Percentiles rank a stretch among this genome's conserved stretches.
phyloP scores from a whole-genome alignment of 179 eudicot species.

The Vitellaria paradoxa region DNA sequence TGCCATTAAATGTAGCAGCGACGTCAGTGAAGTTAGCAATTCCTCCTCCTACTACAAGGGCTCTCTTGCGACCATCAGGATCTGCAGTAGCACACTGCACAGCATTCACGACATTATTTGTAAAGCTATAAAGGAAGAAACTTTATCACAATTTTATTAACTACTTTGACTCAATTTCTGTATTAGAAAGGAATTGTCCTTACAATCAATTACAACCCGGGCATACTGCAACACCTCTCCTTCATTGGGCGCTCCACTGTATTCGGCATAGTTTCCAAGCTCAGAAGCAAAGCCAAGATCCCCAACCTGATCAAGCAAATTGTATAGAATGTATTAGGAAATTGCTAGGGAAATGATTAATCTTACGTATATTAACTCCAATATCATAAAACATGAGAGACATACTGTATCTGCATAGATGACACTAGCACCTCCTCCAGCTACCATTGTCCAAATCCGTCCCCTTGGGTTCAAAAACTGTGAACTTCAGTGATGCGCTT shows the following conservation, averaged over 20 bases:
- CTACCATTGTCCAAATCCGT: slow-evolving; percentile 79
- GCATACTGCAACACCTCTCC: slow-evolving; percentile 82
- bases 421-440: slow-evolving; percentile 85
- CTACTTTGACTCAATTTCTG: neutral
- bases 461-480: slow-evolving; percentile 72
- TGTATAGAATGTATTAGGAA: neutral
- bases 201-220: slow-evolving; percentile 64
- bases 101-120: slow-evolving; percentile 6
- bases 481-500: slow-evolving; percentile 76
- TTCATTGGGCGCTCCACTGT: slow-evolving; percentile 78
- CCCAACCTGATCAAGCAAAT: slow-evolving; percentile 42
- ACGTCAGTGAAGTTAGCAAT: slow-evolving; percentile 76
- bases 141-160: too few species aligned
- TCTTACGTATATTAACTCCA: neutral
- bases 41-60: slow-evolving; percentile 73
- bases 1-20: slow-evolving; percentile 70
- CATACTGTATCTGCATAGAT: slow-evolving; percentile 71
- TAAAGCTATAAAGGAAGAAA: neutral
- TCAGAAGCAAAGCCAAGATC: slow-evolving; percentile 73
- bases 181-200: slow-evolving; percentile 19
- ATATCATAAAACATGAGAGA: neutral
- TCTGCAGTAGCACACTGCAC: slow-evolving; percentile 69
- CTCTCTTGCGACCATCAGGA: slow-evolving; percentile 64
- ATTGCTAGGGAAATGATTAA: neutral
- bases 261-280: slow-evolving; percentile 73